Evolutionary conservation across 1,139 yeast genomes (phyloP).

Genomic region (Lodderomyces orthopsilosis): DNA sequence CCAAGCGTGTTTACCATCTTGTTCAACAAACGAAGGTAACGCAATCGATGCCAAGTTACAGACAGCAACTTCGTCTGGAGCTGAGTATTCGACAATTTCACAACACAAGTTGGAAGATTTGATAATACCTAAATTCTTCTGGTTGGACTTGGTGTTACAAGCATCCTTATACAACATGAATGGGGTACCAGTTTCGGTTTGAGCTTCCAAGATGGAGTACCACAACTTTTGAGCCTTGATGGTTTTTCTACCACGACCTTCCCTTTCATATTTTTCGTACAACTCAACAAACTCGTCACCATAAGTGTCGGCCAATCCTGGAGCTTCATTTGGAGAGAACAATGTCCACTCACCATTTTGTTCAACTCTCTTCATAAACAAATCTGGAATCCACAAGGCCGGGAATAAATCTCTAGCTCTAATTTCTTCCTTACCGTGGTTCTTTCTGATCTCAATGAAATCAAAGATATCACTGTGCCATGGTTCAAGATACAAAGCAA

Average conservation of each 20-base stretch:
- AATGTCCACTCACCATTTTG: slow-evolving; percentile 77
- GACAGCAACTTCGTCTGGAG: slow-evolving; percentile 87
- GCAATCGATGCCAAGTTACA: slow-evolving; percentile 89
- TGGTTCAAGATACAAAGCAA: slow-evolving; percentile 85
- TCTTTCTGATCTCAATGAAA: slow-evolving; percentile 78
- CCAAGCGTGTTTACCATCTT: slow-evolving; percentile 37
- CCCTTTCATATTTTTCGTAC: slow-evolving; percentile 68
- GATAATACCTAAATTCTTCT: slow-evolving; percentile 82
- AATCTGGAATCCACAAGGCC: slow-evolving; percentile 90
- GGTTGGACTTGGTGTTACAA: slow-evolving; percentile 79
- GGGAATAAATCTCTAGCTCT: slow-evolving; percentile 88
- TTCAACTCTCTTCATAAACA: slow-evolving; percentile 87
- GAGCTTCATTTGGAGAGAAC: slow-evolving; percentile 86
- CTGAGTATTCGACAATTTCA: slow-evolving; percentile 84
- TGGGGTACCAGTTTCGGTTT: slow-evolving; percentile 91
- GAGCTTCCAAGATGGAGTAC: slow-evolving; percentile 84
- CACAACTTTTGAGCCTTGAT: slow-evolving; percentile 85
- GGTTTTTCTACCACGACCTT: slow-evolving; percentile 67
- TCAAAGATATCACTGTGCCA: slow-evolving; percentile 91
- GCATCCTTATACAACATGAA: slow-evolving; percentile 90
- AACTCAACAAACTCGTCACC: slow-evolving; percentile 78
- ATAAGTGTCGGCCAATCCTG: slow-evolving; percentile 74
- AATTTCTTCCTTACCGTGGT: slow-evolving; percentile 88
- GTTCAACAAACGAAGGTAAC: slow-evolving; percentile 65
- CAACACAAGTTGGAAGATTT: slow-evolving; percentile 88